Evolutionary conservation across 2,329 filamentous ascomycete species (phyloP).

Genomic region (Cucurbitaria berberidis): DNA sequence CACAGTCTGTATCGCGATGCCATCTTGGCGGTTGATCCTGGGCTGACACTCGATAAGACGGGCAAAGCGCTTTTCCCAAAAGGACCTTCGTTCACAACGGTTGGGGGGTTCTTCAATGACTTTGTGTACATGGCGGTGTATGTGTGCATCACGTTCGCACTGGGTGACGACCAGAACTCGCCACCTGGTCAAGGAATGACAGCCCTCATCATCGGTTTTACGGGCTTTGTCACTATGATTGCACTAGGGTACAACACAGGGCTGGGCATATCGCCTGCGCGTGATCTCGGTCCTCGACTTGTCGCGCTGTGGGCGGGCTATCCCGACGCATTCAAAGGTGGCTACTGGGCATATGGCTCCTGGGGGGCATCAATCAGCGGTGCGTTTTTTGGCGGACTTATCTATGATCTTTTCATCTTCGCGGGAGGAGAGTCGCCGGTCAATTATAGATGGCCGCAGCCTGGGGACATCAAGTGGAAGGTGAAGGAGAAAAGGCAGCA

Average conservation of each 20-base stretch:
- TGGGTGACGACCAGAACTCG: slow-evolving; percentile 58
- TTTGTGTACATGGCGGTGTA: slow-evolving; percentile 70
- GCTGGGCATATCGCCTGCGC: slow-evolving; percentile 68
- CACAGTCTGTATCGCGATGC: slow-evolving; percentile 53
- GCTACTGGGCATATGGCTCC: slow-evolving; percentile 39
- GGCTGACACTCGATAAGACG: slow-evolving; percentile 36
- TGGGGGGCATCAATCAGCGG: slow-evolving; percentile 35
- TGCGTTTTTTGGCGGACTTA: slow-evolving; percentile 31
- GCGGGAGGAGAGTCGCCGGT: slow-evolving; percentile 39
- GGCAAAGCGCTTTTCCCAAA: slow-evolving; percentile 67
- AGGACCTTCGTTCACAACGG: slow-evolving; percentile 64
- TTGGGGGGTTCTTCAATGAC: slow-evolving; percentile 73
- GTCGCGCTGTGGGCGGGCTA: slow-evolving; percentile 72
- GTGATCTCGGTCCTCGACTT: slow-evolving; percentile 74
- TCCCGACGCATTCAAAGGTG: slow-evolving; percentile 52
- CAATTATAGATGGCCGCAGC: slow-evolving; percentile 39
- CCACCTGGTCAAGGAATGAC: slow-evolving; percentile 58
- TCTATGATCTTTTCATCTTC: slow-evolving; percentile 43
- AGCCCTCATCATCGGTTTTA: slow-evolving; percentile 48
- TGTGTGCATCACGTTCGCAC: slow-evolving; percentile 73
- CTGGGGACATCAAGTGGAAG: slow-evolving; percentile 31
- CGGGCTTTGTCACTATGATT: slow-evolving; percentile 33
- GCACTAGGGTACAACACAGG: slow-evolving; percentile 39
- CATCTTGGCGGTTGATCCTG: slow-evolving; percentile 65
- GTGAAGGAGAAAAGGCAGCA: slow-evolving; percentile 17